phyloP scores from a whole-genome alignment of 805 yeast genomes.

The Pichia sporocuriosa region DNA sequence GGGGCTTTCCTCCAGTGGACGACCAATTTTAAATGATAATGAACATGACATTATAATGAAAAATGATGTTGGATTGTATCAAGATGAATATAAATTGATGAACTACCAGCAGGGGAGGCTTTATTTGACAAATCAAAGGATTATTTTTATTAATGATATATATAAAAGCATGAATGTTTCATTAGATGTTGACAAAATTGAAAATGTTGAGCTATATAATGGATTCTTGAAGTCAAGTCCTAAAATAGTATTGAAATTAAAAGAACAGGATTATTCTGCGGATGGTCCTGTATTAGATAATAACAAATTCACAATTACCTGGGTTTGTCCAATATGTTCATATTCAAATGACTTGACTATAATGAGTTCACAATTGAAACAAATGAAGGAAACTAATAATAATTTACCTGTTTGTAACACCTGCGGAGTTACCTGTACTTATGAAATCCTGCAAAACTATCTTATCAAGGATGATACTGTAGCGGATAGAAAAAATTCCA shows the following conservation, averaged over 20 bases:
- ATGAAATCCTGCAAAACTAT: constrained; percentile 13
- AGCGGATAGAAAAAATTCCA: not conserved
- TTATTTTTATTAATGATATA: constrained; percentile 54
- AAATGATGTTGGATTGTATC: constrained; percentile 66
- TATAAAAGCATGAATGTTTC: constrained; percentile 4
- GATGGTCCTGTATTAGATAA: not conserved
- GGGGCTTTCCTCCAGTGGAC: constrained; percentile 25
- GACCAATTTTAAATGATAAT: constrained; percentile 22
- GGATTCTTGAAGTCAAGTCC: constrained; percentile 76
- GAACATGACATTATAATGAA: constrained; percentile 51
- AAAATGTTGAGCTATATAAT: constrained; percentile 25
- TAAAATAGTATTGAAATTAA: constrained; percentile 42
- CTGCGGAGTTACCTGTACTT: constrained; percentile 53
- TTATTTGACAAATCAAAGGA: constrained; percentile 66
- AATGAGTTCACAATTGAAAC: constrained; percentile 11
- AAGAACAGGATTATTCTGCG: not conserved
- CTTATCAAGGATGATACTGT: not conserved
- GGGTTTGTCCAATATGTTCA: constrained; percentile 93
- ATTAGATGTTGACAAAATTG: constrained; percentile 18
- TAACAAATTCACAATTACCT: constrained; percentile 30
- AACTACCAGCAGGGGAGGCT: constrained; percentile 69
- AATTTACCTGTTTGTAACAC: constrained; percentile 44
- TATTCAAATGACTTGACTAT: constrained; percentile 45
- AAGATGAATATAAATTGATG: constrained; percentile 58
- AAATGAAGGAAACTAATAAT: constrained; percentile 8